Evolutionary conservation across 2,329 filamentous ascomycete genomes (phyloP), one percentile per base, ranked within the genome.

Genomic region (Arthrobotrys entomopaga): DNA sequence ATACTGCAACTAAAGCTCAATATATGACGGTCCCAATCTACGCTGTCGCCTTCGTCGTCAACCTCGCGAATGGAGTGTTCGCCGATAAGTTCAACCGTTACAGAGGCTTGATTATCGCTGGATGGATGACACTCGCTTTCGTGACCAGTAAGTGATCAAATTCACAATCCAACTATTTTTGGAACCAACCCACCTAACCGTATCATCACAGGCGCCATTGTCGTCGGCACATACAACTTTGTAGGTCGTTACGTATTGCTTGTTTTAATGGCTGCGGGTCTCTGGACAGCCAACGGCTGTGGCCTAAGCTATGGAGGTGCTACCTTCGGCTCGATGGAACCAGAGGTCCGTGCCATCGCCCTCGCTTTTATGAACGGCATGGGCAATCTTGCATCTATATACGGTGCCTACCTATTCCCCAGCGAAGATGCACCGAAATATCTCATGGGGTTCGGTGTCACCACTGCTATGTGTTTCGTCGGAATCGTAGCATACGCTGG

Each of bases 371-470:
- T 87, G 43, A 86, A 87, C 75, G 84, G 84, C 0, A 80, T 87
- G 77, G 85, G 84, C 2, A 87, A 87, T 74, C 78, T 86, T 10
- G 84, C 85, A 0, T 84, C 86, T 73, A 87, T 87, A 16, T 87
- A 87, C 72, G 85, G 86, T 8, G 82, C 84, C 78, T 83, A 86
- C 75, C 77, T 87, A 1, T 87, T 86, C 79, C 86, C 85, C 0
- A 78, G 79, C 0, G 76, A 80, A 0, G 84, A 87, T 63, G 79
- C 80, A 19, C 85, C 85, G 0, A 84, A 86, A 76, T 85, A 85
- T 73, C 77, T 84, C 1, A 82, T 81, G 79, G 84, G 80, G 57
- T 85, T 82, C 77, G 77, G 80, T 13, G 80, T 81, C 2, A 81
- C 81, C 22, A 79, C 79, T 2, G 81, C 78, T 0, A 79, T 82